Base-by-base conservation (phyloP, 768 basidiomycete genomes). In the Phylloporus sp. region DNA sequence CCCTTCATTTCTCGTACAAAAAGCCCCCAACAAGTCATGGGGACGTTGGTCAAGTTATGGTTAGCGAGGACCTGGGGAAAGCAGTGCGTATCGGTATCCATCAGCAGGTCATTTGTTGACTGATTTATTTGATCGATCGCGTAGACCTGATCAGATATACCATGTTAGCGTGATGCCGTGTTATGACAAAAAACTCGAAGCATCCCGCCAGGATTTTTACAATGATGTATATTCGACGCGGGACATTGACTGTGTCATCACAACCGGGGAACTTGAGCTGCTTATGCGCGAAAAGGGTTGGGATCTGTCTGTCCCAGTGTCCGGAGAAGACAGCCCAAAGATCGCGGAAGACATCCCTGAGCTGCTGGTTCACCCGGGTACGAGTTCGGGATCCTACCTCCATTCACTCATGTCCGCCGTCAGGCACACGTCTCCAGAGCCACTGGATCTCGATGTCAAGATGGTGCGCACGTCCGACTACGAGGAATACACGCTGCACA, bases 101-200 rank as follows among this genome's bases (percentile, higher is more conserved):
- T 44, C 34, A 6, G n/a, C n/a, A 11, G 3, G n/a, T 14, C 41
- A 23, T 6, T 35, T 3, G n/a, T 37, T 26, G 41, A 24, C 45
- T 49, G 20, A 58, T 41, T n/a, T n/a, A 9, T 50, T 33, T 39
- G 48, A 3, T 21, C 15, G 27, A 9, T 13, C 14, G 13, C 17
- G 21, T 63, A 94, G 90, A 31, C 91, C 92, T 1, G 74, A 89
- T 58, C 75, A 90, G 56, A 79, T 99, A 36, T 99, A 98, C 62
- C 96, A 99, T 60, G 92, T 98, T 43, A 79, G 91, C 0, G 93
- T 97, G 41, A 98, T 98, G 94, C 95, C 96, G 0, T 99, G 96
- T 67, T 98, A 98, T 68, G 96, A 99, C 76, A 98, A 98, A 71
- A 99, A 99, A 63, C 81, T 99, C 14, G 96, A 99, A 68, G 96